phyloP scores from a whole-genome alignment of 2,329 filamentous ascomycete species.

The Penicillium sp. region DNA sequence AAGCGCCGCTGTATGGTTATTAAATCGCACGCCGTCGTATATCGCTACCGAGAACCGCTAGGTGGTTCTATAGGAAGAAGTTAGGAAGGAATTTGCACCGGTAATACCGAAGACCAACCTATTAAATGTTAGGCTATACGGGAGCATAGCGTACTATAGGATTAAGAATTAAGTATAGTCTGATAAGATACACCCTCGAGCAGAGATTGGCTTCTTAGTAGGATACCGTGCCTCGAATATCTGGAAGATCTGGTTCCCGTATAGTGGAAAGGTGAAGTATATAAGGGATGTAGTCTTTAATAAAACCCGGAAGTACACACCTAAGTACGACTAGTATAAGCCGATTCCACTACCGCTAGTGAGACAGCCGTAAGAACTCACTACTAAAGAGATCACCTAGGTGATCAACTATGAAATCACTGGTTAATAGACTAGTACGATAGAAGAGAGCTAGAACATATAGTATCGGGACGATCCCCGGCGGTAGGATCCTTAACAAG shows the following conservation, averaged over 20 bases:
- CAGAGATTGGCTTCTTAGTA: not conserved
- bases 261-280: not conserved
- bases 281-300: not conserved
- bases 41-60: not conserved
- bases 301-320: not conserved
- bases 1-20: not conserved
- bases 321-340: not conserved
- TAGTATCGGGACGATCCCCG: no score
- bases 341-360: not conserved
- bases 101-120: not conserved
- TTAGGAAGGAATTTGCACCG: not conserved
- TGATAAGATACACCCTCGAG: not conserved
- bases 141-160: not conserved
- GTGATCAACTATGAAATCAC: no score
- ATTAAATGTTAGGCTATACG: not conserved
- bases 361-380: not conserved
- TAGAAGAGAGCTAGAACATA: no score
- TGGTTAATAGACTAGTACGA: no score
- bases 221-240: not conserved
- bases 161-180: not conserved
- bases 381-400: not conserved
- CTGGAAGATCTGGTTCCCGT: not conserved
- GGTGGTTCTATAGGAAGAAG: not conserved
- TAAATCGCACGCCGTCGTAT: slow-evolving; percentile 2
- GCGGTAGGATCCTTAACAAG: no score